phyloP scores from a whole-genome alignment of 352 stramenopile genomes.

The Phytophthora pinifolia region DNA sequence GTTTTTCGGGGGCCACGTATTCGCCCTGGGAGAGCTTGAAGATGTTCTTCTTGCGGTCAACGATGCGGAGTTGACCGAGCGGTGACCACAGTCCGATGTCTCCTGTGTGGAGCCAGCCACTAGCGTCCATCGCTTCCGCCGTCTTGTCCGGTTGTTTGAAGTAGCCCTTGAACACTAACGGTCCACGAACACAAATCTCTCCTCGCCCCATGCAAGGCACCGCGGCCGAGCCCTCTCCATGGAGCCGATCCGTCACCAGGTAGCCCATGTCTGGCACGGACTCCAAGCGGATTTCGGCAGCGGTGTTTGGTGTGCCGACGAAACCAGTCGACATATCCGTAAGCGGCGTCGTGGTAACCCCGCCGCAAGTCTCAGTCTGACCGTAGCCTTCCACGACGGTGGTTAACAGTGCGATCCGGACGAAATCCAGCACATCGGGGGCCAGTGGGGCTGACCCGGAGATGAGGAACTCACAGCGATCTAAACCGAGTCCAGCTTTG shows the following conservation, averaged over 20 bases:
- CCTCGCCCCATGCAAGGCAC: conserved; percentile 52
- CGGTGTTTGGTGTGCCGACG: conserved; percentile 89
- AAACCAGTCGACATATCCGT: conserved; percentile 68
- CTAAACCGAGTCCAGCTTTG: conserved; percentile 86
- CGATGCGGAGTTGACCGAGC: conserved; percentile 89
- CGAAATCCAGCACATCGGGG: conserved; percentile 93
- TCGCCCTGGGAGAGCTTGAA: conserved; percentile 95
- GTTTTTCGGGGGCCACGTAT: conserved; percentile 97
- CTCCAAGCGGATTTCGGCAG: conserved; percentile 91
- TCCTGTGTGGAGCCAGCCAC: conserved; percentile 97
- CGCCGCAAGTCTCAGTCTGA: conserved; percentile 94
- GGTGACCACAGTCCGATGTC: conserved; percentile 96
- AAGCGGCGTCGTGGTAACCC: conserved; percentile 59
- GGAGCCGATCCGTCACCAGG: conserved; percentile 68
- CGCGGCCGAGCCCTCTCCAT: conserved; percentile 34
- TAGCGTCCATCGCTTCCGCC: conserved; percentile 86
- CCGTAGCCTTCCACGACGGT: conserved; percentile 94
- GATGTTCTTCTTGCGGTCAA: conserved; percentile 94
- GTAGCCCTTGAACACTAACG: conserved; percentile 92
- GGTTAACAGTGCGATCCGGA: conserved; percentile 89
- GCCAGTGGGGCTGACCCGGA: conserved; percentile 94
- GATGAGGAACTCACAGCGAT: conserved; percentile 87
- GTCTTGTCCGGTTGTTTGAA: conserved; percentile 95
- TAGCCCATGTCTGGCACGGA: conserved; percentile 98
- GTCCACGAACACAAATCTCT: conserved; percentile 77